Evolutionary conservation across 495 filamentous ascomycete species (phyloP).

Genomic region (Lasiosphaeria hispida): DNA sequence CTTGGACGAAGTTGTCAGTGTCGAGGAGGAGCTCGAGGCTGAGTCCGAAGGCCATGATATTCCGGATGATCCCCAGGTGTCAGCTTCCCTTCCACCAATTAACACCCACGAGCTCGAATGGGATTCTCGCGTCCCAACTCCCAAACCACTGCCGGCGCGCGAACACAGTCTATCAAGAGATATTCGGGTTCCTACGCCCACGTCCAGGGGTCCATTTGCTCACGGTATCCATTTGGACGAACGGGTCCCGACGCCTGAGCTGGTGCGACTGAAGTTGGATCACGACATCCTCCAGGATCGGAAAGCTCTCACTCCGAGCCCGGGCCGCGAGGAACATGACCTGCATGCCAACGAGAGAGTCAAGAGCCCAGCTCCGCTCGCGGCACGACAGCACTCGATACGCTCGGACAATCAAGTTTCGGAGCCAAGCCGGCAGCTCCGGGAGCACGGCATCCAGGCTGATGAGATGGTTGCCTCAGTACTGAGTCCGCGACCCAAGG

Average conservation of each 20-base stretch:
- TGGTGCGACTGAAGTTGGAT: conserved; percentile 7
- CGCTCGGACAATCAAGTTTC: conserved; percentile 6
- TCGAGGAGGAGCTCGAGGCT: background rate
- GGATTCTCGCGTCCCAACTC: conserved; percentile 11
- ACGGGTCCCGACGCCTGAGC: conserved; percentile 19
- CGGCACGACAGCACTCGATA: conserved; percentile 16
- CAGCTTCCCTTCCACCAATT: background rate
- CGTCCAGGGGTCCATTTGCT: background rate
- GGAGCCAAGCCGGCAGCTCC: background rate
- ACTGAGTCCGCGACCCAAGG: background rate
- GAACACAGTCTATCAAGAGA: conserved; percentile 21
- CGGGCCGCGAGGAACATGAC: conserved; percentile 14
- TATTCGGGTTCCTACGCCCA: conserved; percentile 7
- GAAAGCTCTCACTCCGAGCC: conserved; percentile 8
- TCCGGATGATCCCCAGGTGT: conserved; percentile 1
- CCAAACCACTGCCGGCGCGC: background rate
- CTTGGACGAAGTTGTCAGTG: conserved; percentile 8
- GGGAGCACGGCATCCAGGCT: conserved; percentile 6
- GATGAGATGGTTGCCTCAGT: conserved; percentile 13
- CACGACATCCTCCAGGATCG: conserved; percentile 13
- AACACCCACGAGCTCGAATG: conserved; percentile 12
- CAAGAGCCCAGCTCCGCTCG: conserved; percentile 5
- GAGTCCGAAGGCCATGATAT: conserved; percentile 4
- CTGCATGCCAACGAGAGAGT: conserved; percentile 16
- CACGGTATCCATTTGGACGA: conserved; percentile 20